Conservation (phyloP, 805 yeast genomes). For the Starmerella apis region DNA sequence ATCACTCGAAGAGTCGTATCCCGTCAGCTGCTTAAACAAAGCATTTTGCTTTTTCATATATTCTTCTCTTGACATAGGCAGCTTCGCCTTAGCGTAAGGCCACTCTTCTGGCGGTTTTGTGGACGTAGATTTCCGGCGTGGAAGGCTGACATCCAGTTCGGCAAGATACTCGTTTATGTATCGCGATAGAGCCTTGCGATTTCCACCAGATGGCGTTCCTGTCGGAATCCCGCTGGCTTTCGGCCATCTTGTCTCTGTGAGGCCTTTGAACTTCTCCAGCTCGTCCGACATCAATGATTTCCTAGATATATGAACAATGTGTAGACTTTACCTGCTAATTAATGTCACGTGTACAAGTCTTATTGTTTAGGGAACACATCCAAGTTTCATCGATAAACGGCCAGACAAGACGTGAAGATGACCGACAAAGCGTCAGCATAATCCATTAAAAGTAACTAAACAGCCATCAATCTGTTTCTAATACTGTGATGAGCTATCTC, state of each 20-base stretch:
- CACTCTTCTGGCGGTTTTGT: constrained; percentile 14
- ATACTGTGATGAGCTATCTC: too few relatives aligned
- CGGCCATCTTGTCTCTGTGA: constrained; percentile 22
- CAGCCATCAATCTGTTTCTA: too few relatives aligned
- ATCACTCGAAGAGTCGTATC: constrained; percentile 14
- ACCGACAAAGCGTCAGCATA: not conserved
- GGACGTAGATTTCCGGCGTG: not conserved
- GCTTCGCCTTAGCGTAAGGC: constrained; percentile 6
- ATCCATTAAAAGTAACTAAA: not conserved
- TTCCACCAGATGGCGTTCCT: constrained; percentile 13
- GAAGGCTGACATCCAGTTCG: constrained; percentile 8
- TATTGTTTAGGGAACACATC: too few relatives aligned
- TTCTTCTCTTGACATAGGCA: constrained; percentile 23
- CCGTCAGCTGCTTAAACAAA: constrained; percentile 26
- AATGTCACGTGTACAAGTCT: not conserved
- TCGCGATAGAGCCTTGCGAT: constrained; percentile 19
- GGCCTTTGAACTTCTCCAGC: constrained; percentile 18
- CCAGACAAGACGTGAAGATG: too few relatives aligned
- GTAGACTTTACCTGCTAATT: not conserved
- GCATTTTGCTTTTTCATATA: constrained; percentile 26
- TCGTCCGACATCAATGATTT: constrained; percentile 14
- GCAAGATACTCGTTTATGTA: constrained; percentile 16
- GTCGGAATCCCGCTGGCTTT: constrained; percentile 5
- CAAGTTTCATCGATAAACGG: too few relatives aligned
- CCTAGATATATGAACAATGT: not conserved